Percentiles rank a stretch among this genome's conserved stretches.
Evolutionary conservation across 805 yeast genomes (phyloP).

Genomic region (Pichia pseudocactophila): DNA sequence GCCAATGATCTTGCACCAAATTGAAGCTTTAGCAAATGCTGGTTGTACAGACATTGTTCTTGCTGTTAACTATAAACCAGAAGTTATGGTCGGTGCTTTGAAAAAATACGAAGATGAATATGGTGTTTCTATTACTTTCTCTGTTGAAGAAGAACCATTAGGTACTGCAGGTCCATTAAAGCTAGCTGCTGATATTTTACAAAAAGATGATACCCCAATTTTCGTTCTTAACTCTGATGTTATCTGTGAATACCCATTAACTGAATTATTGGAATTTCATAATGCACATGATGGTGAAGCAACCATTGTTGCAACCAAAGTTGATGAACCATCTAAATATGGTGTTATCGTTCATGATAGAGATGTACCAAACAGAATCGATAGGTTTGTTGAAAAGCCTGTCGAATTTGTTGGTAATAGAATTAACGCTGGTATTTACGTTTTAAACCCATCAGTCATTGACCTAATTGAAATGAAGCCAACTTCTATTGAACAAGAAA

Average conservation of each 20-base stretch:
- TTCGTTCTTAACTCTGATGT: constrained; percentile 97
- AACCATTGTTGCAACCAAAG: constrained; percentile 98
- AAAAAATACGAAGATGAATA: constrained; percentile 90
- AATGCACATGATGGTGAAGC: constrained; percentile 93
- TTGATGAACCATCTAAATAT: constrained; percentile 98
- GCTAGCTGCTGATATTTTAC: constrained; percentile 88
- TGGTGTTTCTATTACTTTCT: constrained; percentile 91
- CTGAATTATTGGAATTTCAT: constrained; percentile 89
- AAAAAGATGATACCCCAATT: constrained; percentile 93
- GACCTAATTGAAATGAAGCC: constrained; percentile 97
- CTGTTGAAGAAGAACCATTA: constrained; percentile 98
- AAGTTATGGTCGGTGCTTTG: constrained; percentile 94
- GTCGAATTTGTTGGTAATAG: constrained; percentile 99
- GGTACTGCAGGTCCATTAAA: constrained; percentile 99
- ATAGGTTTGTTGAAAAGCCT: constrained; percentile 98
- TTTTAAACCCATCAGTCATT: constrained; percentile 93
- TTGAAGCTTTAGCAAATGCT: constrained; percentile 94
- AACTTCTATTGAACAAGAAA: constrained; percentile 98
- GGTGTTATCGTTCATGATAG: constrained; percentile 99
- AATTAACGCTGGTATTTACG: constrained; percentile 98
- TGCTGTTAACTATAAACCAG: constrained; percentile 99
- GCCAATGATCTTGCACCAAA: constrained; percentile 98
- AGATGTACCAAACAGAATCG: constrained; percentile 90
- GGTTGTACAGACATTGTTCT: constrained; percentile 98
- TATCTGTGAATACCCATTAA: constrained; percentile 96